Conservation (phyloP, 106 monocot species). For the Dendrobium nobile region DNA sequence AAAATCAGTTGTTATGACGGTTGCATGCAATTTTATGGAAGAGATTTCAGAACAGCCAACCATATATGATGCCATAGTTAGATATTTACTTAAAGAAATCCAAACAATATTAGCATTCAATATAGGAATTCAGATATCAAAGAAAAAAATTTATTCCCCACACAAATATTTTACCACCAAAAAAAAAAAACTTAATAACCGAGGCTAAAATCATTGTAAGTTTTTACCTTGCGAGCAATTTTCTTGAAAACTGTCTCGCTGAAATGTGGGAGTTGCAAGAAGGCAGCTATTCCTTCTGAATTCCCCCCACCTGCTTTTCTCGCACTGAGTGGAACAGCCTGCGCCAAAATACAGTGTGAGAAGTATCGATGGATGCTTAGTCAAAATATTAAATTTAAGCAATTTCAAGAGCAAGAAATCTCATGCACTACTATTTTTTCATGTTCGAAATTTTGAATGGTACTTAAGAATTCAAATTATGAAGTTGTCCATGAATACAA, state of each 20-base stretch:
- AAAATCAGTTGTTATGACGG: neutral
- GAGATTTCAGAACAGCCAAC: neutral
- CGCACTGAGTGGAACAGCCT: constrained; percentile 92
- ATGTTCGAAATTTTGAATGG: neutral
- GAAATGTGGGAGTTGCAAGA: constrained; percentile 94
- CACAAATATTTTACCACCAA: neutral
- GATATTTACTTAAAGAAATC: neutral
- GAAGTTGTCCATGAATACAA: neutral
- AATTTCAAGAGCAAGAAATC: neutral
- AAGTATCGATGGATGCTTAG: neutral
- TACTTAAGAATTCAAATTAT: neutral
- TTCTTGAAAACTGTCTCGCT: constrained; percentile 72
- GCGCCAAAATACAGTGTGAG: constrained; percentile 10
- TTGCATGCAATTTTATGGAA: neutral
- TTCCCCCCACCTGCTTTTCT: constrained; percentile 74
- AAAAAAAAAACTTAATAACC: neutral
- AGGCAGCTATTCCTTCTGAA: constrained; percentile 74
- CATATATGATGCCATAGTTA: neutral
- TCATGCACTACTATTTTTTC: neutral
- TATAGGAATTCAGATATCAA: neutral
- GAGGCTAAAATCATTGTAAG: neutral
- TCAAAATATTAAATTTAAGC: neutral
- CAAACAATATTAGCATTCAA: neutral
- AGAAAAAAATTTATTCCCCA: neutral
- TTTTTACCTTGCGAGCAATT: constrained; percentile 67